Evolutionary conservation across 306 rosid genomes (phyloP).

Genomic region (Corylus avellana): DNA sequence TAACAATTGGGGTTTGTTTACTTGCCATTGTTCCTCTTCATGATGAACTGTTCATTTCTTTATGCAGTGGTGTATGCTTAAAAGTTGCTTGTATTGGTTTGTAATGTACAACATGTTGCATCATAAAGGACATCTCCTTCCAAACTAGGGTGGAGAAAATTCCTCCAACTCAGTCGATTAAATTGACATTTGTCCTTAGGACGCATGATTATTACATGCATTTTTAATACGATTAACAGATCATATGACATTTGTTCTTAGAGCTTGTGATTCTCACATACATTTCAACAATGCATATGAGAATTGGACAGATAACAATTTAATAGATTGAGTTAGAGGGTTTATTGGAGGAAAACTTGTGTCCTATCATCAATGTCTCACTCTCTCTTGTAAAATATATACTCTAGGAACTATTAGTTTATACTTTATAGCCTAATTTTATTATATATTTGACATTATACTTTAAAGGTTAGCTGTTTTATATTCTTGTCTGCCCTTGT

Average conservation of each 20-base stretch:
- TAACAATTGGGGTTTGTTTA: neutral
- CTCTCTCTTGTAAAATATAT: neutral
- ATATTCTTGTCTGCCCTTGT: slow-evolving; percentile 4
- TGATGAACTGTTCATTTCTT: neutral
- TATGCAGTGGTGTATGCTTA: too few species aligned
- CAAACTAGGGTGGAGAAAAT: too few species aligned
- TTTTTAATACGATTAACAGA: too few species aligned
- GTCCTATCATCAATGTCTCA: neutral
- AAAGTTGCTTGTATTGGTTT: neutral
- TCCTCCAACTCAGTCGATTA: too few species aligned
- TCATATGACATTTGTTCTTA: too few species aligned
- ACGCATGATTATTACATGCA: too few species aligned
- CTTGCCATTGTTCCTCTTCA: neutral
- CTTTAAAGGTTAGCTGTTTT: neutral
- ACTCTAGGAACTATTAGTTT: neutral
- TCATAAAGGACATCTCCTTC: neutral
- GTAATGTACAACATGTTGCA: neutral
- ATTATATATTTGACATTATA: neutral
- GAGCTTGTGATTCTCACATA: too few species aligned
- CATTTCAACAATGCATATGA: too few species aligned
- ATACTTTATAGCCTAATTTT: neutral
- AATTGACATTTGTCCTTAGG: too few species aligned
- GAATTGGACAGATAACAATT: too few species aligned
- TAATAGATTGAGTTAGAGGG: too few species aligned
- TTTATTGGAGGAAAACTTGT: too few species aligned